Conservation (phyloP, 495 filamentous ascomycete species). For the Penicillium samsonianum region DNA sequence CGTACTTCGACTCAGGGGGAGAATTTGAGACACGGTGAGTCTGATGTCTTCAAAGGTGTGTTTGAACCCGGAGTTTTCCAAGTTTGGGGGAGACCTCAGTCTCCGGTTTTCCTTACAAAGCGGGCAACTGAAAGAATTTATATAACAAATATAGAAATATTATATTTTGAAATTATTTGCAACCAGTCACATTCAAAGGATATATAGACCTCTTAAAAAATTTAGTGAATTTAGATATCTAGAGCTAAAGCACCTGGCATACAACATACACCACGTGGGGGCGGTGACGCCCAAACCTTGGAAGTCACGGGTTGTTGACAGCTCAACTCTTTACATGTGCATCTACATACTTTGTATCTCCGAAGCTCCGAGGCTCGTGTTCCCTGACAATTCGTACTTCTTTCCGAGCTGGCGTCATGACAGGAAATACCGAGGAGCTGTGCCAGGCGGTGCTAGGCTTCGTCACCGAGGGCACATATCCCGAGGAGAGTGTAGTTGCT, state of each 20-base stretch:
- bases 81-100: constrained; percentile 15
- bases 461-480: constrained; percentile 69
- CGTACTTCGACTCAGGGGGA: constrained; percentile 32
- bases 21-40: constrained; percentile 39
- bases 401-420: constrained; percentile 17
- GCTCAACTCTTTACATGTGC: constrained; percentile 11
- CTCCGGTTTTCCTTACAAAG: constrained; percentile 35
- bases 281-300: constrained; percentile 30
- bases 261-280: constrained; percentile 20
- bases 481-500: constrained; percentile 70
- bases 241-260: neutral
- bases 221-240: neutral
- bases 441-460: constrained; percentile 72
- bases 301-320: constrained; percentile 35
- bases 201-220: neutral
- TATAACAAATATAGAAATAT: constrained; percentile 4
- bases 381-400: neutral
- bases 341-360: no score
- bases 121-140: constrained; percentile 3
- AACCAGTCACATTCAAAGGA: constrained; percentile 2
- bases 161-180: neutral
- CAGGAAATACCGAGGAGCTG: constrained; percentile 42
- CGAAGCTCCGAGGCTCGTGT: neutral
- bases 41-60: constrained; percentile 17
- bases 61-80: constrained; percentile 26